These are phyloP conservation scores for Aquilaria sinensis DNA, from an alignment of 345 rosid species.

Conservation along the genomic window DNA sequence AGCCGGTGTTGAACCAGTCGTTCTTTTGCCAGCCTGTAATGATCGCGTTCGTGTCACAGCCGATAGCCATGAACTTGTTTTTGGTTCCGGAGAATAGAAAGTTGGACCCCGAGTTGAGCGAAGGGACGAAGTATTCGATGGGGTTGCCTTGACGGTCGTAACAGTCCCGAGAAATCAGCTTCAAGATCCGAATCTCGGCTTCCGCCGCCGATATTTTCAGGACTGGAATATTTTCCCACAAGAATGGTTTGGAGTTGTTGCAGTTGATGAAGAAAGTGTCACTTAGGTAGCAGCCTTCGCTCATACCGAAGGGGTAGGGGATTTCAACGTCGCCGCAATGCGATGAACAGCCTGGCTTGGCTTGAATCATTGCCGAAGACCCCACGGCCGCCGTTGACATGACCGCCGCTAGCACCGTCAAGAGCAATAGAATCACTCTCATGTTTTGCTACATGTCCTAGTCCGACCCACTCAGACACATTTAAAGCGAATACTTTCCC, in stretches of 20 bases:
- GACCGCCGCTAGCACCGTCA: no score
- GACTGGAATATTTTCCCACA: not conserved
- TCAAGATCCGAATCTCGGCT: not conserved
- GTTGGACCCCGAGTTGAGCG: no score
- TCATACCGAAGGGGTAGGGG: slow-evolving; percentile 34
- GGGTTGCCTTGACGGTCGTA: not conserved
- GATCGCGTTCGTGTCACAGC: slow-evolving; percentile 24
- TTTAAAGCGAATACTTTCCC: no score
- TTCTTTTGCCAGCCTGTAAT: not conserved
- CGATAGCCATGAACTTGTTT: slow-evolving; percentile 30
- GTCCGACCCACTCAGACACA: no score
- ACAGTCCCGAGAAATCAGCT: not conserved
- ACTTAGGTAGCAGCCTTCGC: slow-evolving; percentile 19
- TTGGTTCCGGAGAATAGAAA: not conserved
- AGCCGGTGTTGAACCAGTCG: slow-evolving; percentile 22
- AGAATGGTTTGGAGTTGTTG: slow-evolving; percentile 5
- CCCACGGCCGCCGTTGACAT: not conserved
- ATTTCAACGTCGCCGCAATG: slow-evolving; percentile 24
- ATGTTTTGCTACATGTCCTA: no score
- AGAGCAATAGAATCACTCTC: no score
- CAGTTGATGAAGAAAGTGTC: slow-evolving; percentile 21
- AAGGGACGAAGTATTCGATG: no score
- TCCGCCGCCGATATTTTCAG: not conserved
- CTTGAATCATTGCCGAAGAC: not conserved
- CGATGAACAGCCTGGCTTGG: slow-evolving; percentile 6